Evolutionary conservation across 148 eudicot genomes (phyloP).

Genomic region (Camellia granthamiana): DNA sequence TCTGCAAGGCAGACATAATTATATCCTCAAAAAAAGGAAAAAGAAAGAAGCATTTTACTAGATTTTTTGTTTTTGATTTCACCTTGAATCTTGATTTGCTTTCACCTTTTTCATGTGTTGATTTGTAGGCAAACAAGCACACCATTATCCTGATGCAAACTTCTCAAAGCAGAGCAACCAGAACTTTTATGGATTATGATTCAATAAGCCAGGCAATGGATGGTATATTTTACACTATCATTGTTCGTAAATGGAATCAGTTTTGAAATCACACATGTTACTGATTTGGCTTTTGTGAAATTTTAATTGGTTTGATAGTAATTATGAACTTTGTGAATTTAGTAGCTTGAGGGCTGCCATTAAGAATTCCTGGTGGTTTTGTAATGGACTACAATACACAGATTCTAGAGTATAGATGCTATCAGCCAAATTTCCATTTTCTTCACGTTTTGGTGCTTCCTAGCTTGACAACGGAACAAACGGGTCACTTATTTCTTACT

Average conservation of each 20-base stretch:
- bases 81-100: background rate
- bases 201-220: constrained; percentile 86
- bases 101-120: background rate
- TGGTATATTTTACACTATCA: constrained; percentile 38
- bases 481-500: background rate
- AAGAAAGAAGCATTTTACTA: no score
- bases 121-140: constrained; percentile 71
- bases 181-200: constrained; percentile 92
- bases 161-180: constrained; percentile 65
- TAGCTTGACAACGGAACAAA: background rate
- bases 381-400: background rate
- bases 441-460: background rate
- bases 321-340: background rate
- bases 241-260: background rate
- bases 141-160: constrained; percentile 91
- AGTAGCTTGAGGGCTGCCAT: background rate
- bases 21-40: no score
- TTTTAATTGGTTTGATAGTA: background rate
- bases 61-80: background rate
- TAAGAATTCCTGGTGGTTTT: background rate
- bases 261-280: background rate
- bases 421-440: background rate
- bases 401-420: background rate
- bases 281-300: background rate
- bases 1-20: no score